Percentiles rank a stretch among this genome's conserved stretches.
These are phyloP conservation scores for Raddia distichophylla DNA, from an alignment of 176 grass and related monocot genomes.

Conservation along the genomic window DNA sequence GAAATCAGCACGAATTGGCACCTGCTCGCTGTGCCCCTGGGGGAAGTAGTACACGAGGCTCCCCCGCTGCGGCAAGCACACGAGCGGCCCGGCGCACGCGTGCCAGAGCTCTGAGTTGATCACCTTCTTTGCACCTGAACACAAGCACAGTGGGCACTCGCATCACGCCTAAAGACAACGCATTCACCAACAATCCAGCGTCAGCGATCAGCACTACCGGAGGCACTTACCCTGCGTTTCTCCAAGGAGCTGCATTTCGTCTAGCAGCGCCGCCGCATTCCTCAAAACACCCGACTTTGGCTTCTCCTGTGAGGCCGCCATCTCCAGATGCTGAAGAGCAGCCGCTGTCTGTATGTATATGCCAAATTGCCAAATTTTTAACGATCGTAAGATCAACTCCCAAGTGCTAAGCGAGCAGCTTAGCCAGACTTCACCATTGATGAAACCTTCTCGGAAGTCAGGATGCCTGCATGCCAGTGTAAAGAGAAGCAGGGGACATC, in stretches of 20 bases:
- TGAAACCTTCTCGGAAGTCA: neutral
- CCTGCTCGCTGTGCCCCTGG: conserved; percentile 98
- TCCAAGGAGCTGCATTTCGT: conserved; percentile 95
- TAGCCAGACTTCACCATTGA: neutral
- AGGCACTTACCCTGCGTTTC: conserved; percentile 64
- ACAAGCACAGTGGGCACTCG: neutral
- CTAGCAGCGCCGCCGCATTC: conserved; percentile 74
- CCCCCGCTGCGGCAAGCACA: conserved; percentile 82
- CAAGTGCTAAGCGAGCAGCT: neutral
- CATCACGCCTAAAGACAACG: neutral
- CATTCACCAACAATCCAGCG: neutral
- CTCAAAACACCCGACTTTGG: conserved; percentile 50
- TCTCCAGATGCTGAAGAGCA: neutral
- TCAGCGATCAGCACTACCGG: neutral
- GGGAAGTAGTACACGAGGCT: conserved; percentile 92
- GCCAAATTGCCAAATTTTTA: neutral
- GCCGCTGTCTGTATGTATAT: neutral
- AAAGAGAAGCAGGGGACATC: conserved; percentile 23
- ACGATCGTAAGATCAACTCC: neutral
- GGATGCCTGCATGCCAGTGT: conserved; percentile 31
- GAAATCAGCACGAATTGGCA: conserved; percentile 43
- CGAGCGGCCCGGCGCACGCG: conserved; percentile 89
- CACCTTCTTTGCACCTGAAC: conserved; percentile 73
- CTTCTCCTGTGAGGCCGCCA: conserved; percentile 69
- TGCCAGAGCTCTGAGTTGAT: conserved; percentile 99